Conservation (phyloP, 1,139 yeast genomes). For the Pneumocystis carinii region DNA sequence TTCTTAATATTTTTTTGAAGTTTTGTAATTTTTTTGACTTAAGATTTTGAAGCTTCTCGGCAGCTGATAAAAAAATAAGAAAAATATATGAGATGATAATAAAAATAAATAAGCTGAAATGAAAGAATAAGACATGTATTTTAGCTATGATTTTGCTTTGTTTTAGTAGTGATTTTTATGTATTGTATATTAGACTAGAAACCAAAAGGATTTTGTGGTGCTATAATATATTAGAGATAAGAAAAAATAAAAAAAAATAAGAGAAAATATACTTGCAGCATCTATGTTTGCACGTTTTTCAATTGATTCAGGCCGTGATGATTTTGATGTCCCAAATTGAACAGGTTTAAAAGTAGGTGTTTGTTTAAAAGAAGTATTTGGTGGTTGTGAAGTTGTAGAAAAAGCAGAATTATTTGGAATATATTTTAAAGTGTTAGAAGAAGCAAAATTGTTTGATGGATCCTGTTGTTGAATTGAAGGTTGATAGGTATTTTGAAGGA, state of each 20-base stretch:
- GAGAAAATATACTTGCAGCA: background rate
- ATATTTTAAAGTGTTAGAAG: background rate
- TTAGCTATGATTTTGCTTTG: background rate
- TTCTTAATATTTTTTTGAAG: background rate
- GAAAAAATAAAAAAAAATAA: background rate
- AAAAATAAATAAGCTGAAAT: background rate
- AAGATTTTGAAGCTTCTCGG: background rate
- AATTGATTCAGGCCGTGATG: background rate
- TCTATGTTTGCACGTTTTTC: background rate
- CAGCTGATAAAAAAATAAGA: background rate
- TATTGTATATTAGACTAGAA: background rate
- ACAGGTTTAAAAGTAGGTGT: background rate
- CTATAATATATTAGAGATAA: background rate
- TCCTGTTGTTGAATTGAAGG: background rate
- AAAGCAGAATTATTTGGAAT: background rate
- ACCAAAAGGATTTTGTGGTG: background rate
- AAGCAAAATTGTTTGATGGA: background rate
- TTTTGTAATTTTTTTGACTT: background rate
- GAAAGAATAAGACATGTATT: background rate
- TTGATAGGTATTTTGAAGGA: background rate
- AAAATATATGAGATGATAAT: background rate
- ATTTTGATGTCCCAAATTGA: background rate
- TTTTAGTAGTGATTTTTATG: background rate
- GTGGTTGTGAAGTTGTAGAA: background rate
- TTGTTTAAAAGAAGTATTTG: background rate